These are phyloP conservation scores for Endoconidiophora laricicola DNA, from an alignment of 2,329 filamentous ascomycete species.

Conservation along the genomic window DNA sequence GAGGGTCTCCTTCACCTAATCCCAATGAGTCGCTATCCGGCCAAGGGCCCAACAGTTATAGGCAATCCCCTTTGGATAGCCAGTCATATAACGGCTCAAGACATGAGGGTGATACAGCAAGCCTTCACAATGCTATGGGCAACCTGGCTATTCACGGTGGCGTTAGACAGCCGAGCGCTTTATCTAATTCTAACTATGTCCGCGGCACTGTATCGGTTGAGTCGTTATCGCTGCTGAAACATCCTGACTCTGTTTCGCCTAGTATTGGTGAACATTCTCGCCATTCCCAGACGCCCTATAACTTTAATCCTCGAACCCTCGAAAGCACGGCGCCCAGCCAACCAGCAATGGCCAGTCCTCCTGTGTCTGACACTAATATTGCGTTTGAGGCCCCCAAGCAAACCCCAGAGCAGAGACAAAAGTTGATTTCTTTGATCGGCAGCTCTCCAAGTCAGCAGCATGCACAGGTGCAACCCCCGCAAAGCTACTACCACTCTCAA, in stretches of 20 bases:
- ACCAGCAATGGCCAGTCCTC: slow-evolving; percentile 16
- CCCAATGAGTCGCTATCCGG: not conserved
- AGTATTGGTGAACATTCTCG: slow-evolving; percentile 12
- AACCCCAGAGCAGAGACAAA: slow-evolving; percentile 26
- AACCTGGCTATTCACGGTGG: slow-evolving; percentile 12
- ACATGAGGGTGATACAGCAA: slow-evolving; percentile 2
- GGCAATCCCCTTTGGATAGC: slow-evolving; percentile 11
- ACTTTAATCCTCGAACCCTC: slow-evolving; percentile 9
- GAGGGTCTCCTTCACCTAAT: slow-evolving; percentile 15
- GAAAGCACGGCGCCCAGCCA: slow-evolving; percentile 12
- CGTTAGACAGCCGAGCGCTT: slow-evolving; percentile 6
- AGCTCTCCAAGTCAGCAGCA: slow-evolving; percentile 24
- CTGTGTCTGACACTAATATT: slow-evolving; percentile 18
- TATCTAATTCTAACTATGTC: slow-evolving; percentile 9
- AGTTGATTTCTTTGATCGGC: slow-evolving; percentile 46
- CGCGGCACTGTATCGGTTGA: slow-evolving; percentile 11
- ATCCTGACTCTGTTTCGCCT: slow-evolving; percentile 9
- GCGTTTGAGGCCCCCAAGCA: slow-evolving; percentile 18
- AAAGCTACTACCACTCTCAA: not conserved
- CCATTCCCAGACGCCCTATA: slow-evolving; percentile 12
- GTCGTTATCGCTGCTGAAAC: slow-evolving; percentile 3
- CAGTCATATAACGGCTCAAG: slow-evolving; percentile 4
- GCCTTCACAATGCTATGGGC: slow-evolving; percentile 9
- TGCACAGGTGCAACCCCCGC: not conserved
- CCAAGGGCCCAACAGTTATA: slow-evolving; percentile 7